phyloP scores from a whole-genome alignment of 2,329 filamentous ascomycete genomes.

The Sclerotinia subarctica region DNA sequence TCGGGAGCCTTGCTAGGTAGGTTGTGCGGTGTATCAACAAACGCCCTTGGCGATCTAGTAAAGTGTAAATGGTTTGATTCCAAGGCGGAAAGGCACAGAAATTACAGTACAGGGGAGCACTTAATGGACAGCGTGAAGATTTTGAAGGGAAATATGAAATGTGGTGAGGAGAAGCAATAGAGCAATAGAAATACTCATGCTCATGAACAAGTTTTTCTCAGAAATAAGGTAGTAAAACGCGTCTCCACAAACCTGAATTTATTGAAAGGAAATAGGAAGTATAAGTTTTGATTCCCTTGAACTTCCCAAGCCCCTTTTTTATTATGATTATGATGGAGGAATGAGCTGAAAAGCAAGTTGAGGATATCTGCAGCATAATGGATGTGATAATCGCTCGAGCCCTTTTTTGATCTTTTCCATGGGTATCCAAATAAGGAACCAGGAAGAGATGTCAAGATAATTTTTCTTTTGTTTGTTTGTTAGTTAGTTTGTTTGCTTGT shows the following conservation, averaged over 20 bases:
- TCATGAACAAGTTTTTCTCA: not conserved
- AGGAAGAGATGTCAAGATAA: no score
- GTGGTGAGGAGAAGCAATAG: conserved; percentile 1
- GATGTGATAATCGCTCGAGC: no score
- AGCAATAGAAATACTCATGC: conserved; percentile 6
- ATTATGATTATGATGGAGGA: no score
- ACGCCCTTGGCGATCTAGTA: not conserved
- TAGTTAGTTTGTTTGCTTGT: no score
- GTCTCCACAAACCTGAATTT: not conserved
- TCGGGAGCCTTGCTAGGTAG: not conserved
- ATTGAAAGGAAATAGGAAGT: not conserved
- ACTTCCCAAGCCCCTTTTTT: not conserved
- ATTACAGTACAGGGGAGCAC: not conserved
- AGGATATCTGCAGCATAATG: not conserved
- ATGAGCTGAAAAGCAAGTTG: not conserved
- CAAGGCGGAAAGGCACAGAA: conserved; percentile 16
- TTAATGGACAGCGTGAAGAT: conserved; percentile 29
- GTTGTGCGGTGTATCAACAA: no score
- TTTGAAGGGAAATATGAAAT: conserved; percentile 25
- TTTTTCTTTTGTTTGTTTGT: no score
- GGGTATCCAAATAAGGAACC: not conserved
- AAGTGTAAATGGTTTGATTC: not conserved
- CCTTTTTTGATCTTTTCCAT: not conserved
- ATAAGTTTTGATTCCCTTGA: not conserved
- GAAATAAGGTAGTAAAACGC: not conserved